Conservation (phyloP, 495 filamentous ascomycete species). For the Aspergillus nanangensis region DNA sequence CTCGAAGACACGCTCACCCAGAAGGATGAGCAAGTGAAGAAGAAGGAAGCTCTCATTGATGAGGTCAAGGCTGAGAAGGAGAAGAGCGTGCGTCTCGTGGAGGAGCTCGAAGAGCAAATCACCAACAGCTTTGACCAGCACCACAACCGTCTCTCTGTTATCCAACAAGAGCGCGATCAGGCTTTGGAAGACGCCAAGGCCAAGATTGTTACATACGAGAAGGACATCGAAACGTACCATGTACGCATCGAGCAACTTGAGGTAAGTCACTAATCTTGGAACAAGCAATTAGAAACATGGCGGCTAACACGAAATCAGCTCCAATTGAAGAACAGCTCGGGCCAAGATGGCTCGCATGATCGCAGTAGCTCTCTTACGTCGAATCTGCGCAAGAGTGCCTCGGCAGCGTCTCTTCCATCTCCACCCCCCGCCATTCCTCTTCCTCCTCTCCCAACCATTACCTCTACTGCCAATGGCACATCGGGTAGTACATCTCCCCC, state of each 20-base stretch:
- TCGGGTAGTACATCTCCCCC: slow-evolving; percentile 43
- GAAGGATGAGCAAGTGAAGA: slow-evolving; percentile 67
- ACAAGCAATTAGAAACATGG: not conserved
- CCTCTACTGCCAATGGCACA: slow-evolving; percentile 32
- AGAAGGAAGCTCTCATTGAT: slow-evolving; percentile 59
- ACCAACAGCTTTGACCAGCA: slow-evolving; percentile 91
- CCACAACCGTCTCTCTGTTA: slow-evolving; percentile 73
- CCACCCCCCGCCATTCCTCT: slow-evolving; percentile 95
- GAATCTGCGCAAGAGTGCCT: slow-evolving; percentile 81
- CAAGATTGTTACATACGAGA: slow-evolving; percentile 40
- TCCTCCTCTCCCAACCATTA: slow-evolving; percentile 51
- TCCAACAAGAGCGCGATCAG: slow-evolving; percentile 53
- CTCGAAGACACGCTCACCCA: slow-evolving; percentile 61
- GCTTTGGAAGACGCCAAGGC: slow-evolving; percentile 45
- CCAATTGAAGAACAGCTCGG: slow-evolving; percentile 41
- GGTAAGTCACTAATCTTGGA: slow-evolving; percentile 26
- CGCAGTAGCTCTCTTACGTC: slow-evolving; percentile 76
- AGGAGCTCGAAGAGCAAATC: slow-evolving; percentile 97
- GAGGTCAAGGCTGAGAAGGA: slow-evolving; percentile 59
- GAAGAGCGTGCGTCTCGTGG: slow-evolving; percentile 84
- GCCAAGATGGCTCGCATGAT: slow-evolving; percentile 43
- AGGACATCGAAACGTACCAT: slow-evolving; percentile 48
- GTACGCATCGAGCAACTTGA: slow-evolving; percentile 49
- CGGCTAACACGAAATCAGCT: slow-evolving; percentile 25
- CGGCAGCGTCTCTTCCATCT: slow-evolving; percentile 79